Percentiles rank a stretch among this genome's conserved stretches.
Conservation (phyloP, 371 early-diverging fungal genomes). For the Mucor saturninus region DNA sequence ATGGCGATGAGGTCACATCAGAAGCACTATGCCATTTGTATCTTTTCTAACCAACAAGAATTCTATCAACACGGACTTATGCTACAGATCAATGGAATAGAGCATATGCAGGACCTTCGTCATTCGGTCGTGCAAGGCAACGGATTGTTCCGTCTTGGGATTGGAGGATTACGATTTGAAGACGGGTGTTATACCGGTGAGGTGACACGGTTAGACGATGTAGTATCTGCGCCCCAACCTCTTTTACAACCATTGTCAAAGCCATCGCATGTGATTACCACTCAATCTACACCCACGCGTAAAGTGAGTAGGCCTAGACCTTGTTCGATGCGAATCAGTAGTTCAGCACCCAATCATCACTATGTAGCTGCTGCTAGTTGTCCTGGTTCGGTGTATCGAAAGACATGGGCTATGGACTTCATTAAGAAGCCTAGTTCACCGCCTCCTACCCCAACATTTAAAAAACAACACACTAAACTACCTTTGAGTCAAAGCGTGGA, state of each 20-base stretch:
- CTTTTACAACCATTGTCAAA: slow-evolving; percentile 3
- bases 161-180: slow-evolving; percentile 2
- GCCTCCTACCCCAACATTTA: not conserved
- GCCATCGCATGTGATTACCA: not conserved
- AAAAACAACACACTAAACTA: not conserved
- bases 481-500: not conserved
- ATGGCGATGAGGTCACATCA: slow-evolving; percentile 41
- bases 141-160: slow-evolving; percentile 25
- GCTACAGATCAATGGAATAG: slow-evolving; percentile 34
- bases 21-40: slow-evolving; percentile 57
- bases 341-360: slow-evolving; percentile 1
- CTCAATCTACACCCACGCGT: slow-evolving; percentile 1
- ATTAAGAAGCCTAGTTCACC: slow-evolving; percentile 6
- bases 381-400: slow-evolving; percentile 8
- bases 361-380: not conserved
- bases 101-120: slow-evolving; percentile 32
- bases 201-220: slow-evolving; percentile 16
- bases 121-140: slow-evolving; percentile 31
- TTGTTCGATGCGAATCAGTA: slow-evolving; percentile 16
- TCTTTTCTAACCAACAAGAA: slow-evolving; percentile 28
- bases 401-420: slow-evolving; percentile 10
- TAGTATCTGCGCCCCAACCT: not conserved
- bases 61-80: slow-evolving; percentile 42
- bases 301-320: slow-evolving; percentile 6
- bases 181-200: slow-evolving; percentile 8